These are phyloP conservation scores for Dioszegia aurantiaca DNA, from an alignment of 768 basidiomycete genomes.

Conservation along the genomic window DNA sequence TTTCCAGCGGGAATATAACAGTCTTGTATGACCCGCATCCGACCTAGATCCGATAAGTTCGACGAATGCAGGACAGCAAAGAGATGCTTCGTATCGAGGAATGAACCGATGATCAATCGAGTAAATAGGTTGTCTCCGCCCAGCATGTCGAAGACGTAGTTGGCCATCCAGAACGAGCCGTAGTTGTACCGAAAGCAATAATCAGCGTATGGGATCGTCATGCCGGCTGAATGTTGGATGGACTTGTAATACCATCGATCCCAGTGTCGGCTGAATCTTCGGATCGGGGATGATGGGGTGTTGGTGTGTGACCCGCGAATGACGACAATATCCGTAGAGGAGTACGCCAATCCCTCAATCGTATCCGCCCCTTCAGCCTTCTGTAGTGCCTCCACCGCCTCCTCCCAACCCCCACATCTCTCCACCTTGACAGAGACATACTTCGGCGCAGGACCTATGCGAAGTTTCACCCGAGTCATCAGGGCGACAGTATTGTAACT, in stretches of 20 bases:
- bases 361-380: slow-evolving; percentile 8
- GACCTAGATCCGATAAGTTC: slow-evolving; percentile 17
- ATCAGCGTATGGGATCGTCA: slow-evolving; percentile 21
- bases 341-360: slow-evolving; percentile 19
- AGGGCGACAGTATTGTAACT: slow-evolving; percentile 26
- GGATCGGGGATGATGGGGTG: not conserved
- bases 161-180: slow-evolving; percentile 28
- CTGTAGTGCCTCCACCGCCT: slow-evolving; percentile 9
- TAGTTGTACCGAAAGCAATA: slow-evolving; percentile 30
- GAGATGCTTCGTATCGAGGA: slow-evolving; percentile 25
- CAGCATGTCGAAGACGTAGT: slow-evolving; percentile 19
- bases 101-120: slow-evolving; percentile 10
- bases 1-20: slow-evolving; percentile 14
- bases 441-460: slow-evolving; percentile 9
- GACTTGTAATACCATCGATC: slow-evolving; percentile 27
- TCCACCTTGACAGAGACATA: slow-evolving; percentile 11
- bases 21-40: slow-evolving; percentile 27
- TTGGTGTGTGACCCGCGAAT: slow-evolving; percentile 14
- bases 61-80: slow-evolving; percentile 21
- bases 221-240: not conserved
- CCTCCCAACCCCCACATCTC: not conserved
- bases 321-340: slow-evolving; percentile 11
- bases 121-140: slow-evolving; percentile 19
- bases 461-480: slow-evolving; percentile 16
- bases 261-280: slow-evolving; percentile 17